Conservation (phyloP, 1,139 yeast species). For the Kodamaea sp. region DNA sequence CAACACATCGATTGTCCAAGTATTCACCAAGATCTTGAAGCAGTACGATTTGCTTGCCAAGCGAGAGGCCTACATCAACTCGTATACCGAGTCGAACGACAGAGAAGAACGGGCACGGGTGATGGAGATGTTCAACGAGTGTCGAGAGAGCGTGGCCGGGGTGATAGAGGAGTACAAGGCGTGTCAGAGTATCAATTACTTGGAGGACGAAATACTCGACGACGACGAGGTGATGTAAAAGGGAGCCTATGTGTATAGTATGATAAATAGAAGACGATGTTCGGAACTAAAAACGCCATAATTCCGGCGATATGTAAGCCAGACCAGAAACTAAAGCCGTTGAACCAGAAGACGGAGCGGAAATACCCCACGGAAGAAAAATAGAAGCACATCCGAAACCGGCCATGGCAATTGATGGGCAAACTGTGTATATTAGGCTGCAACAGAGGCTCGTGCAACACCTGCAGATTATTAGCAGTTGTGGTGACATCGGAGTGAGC, state of each 20-base stretch:
- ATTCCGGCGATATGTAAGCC: no score
- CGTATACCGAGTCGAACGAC: constrained; percentile 61
- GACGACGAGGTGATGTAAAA: constrained; percentile 16
- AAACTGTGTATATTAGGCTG: no score
- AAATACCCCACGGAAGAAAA: no score
- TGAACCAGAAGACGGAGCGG: no score
- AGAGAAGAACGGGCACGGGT: constrained; percentile 44
- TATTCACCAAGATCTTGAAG: constrained; percentile 65
- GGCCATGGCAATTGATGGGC: no score
- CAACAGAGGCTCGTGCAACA: no score
- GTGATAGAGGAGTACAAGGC: constrained; percentile 73
- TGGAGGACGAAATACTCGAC: constrained; percentile 42
- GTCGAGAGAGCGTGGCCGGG: constrained; percentile 68
- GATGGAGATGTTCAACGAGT: constrained; percentile 75
- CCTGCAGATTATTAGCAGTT: no score
- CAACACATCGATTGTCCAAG: constrained; percentile 67
- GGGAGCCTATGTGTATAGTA: not conserved
- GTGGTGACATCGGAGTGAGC: no score
- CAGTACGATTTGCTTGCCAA: constrained; percentile 82
- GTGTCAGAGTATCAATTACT: constrained; percentile 57
- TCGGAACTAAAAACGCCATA: no score
- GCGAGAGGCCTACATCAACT: constrained; percentile 82
- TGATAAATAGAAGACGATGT: no score
- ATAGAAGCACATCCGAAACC: no score
- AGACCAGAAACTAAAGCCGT: no score